Conservation (phyloP, 768 basidiomycete species). For the Pleurotus tuoliensis region DNA sequence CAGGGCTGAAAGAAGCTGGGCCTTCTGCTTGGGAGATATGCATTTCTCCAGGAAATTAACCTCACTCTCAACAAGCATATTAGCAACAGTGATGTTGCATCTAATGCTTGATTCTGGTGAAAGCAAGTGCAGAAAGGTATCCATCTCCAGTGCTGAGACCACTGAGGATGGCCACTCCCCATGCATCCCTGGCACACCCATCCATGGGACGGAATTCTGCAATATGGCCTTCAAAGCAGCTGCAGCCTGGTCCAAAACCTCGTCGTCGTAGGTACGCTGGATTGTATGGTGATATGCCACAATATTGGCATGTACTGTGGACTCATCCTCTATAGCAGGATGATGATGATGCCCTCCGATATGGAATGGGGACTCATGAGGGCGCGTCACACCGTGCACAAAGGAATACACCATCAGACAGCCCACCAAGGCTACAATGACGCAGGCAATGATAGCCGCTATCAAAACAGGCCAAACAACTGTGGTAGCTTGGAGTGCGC, state of each 20-base stretch:
- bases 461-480: constrained; percentile 4
- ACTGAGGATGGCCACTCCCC: neutral
- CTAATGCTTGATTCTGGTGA: neutral
- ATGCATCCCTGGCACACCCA: constrained; percentile 5
- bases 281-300: constrained; percentile 13
- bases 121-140: neutral
- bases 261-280: constrained; percentile 15
- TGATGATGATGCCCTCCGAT: neutral
- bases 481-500: neutral
- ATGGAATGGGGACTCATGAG: neutral
- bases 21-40: neutral
- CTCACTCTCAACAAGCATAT: neutral
- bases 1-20: neutral
- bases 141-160: neutral
- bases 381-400: neutral
- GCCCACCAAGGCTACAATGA: constrained; percentile 9
- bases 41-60: neutral
- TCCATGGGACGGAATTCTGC: neutral
- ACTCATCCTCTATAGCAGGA: neutral
- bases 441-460: constrained; percentile 10
- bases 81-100: constrained; percentile 3
- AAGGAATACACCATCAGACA: neutral
- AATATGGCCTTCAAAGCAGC: constrained; percentile 10
- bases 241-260: constrained; percentile 12
- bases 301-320: constrained; percentile 4